phyloP scores from a whole-genome alignment of 2,329 filamentous ascomycete species.

The Venturia asperata region DNA sequence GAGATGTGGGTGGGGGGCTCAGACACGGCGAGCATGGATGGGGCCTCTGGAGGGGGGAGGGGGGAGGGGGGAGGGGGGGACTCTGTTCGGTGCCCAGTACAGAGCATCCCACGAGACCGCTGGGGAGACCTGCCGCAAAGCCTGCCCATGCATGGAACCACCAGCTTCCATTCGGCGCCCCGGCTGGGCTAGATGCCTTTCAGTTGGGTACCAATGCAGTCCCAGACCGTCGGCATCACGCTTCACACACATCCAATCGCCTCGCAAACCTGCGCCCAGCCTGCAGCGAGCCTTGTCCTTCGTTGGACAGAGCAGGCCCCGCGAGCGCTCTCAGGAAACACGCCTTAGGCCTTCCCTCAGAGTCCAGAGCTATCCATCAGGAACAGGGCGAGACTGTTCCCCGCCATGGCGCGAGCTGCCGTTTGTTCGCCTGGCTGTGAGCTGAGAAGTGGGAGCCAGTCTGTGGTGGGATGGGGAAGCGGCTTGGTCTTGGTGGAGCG shows the following conservation, averaged over 20 bases:
- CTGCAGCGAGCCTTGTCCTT: conserved; percentile 5
- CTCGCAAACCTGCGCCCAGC: background rate
- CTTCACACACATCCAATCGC: background rate
- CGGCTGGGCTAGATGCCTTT: background rate
- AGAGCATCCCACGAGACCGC: conserved; percentile 15
- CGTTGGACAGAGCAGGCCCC: conserved; percentile 6
- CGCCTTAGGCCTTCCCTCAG: too few relatives aligned
- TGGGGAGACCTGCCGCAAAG: background rate
- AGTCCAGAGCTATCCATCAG: background rate
- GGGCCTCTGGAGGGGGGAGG: background rate
- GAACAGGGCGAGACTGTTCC: background rate
- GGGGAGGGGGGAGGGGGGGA: background rate
- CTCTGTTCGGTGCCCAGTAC: background rate
- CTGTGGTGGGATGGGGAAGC: background rate
- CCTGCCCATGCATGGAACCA: background rate
- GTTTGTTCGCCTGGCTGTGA: background rate
- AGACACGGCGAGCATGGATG: background rate
- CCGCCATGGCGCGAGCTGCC: background rate
- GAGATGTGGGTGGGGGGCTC: background rate
- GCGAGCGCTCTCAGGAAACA: too few relatives aligned
- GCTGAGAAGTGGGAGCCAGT: background rate
- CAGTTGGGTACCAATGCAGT: conserved; percentile 13
- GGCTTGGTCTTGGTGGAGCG: background rate
- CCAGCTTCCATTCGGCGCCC: conserved; percentile 12
- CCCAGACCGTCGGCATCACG: background rate